Conservation (phyloP, 805 yeast genomes). For the Candida alai region DNA sequence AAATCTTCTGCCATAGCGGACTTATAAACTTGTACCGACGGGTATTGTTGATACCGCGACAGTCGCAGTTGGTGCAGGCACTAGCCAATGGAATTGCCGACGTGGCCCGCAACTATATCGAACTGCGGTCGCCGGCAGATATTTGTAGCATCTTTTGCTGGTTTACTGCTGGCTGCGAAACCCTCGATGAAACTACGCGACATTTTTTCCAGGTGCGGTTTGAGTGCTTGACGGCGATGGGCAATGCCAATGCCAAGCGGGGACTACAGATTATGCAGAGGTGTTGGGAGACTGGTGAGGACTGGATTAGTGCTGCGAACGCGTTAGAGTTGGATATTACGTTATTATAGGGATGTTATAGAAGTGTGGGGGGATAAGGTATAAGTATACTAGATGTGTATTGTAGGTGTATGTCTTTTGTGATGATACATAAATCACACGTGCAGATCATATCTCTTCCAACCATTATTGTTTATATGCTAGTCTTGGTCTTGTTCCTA, state of each 20-base stretch:
- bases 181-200: conserved; percentile 32
- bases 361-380: too few relatives aligned
- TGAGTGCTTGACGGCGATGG: conserved; percentile 36
- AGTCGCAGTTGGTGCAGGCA: conserved; percentile 46
- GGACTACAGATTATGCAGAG: conserved; percentile 46
- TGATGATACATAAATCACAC: too few relatives aligned
- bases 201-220: conserved; percentile 39
- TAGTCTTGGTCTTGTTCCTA: too few relatives aligned
- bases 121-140: conserved; percentile 47
- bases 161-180: conserved; percentile 60
- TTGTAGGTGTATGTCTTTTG: too few relatives aligned
- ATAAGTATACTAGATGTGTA: too few relatives aligned
- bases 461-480: too few relatives aligned
- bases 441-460: too few relatives aligned
- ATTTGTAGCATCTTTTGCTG: conserved; percentile 53
- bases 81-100: conserved; percentile 39
- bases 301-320: conserved; percentile 49
- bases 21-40: conserved; percentile 55
- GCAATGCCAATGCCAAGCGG: conserved; percentile 40
- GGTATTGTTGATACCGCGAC: conserved; percentile 45
- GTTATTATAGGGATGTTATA: not conserved
- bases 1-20: conserved; percentile 50
- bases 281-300: conserved; percentile 52
- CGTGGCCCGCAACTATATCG: conserved; percentile 36
- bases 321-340: conserved; percentile 42